Percentiles rank a stretch among this genome's conserved stretches.
Conservation (phyloP, 2,329 filamentous ascomycete genomes). For the Dactylellina drechsleri region DNA sequence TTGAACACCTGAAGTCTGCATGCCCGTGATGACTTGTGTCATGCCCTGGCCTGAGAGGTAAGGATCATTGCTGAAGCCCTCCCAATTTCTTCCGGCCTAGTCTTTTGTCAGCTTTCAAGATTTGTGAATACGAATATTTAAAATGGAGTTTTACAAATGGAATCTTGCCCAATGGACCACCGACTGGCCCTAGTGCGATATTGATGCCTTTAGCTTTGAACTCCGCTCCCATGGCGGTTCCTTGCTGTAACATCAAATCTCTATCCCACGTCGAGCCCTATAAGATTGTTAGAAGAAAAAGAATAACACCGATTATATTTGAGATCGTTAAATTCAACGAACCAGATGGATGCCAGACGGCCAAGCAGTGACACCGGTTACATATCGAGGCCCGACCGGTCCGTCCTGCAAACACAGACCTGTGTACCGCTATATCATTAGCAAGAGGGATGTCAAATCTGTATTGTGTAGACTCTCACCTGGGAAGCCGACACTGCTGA, state of each 20-base stretch:
- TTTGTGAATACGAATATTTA: neutral
- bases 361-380: conserved; percentile 84
- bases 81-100: conserved; percentile 78
- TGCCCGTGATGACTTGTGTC: conserved; percentile 78
- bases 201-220: conserved; percentile 79
- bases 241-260: conserved; percentile 74
- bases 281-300: neutral
- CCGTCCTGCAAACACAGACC: conserved; percentile 87
- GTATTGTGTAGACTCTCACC: conserved; percentile 6
- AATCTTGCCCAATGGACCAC: conserved; percentile 60
- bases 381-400: conserved; percentile 79
- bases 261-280: conserved; percentile 82
- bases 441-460: conserved; percentile 41
- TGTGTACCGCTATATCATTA: conserved; percentile 63
- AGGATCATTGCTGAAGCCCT: conserved; percentile 77
- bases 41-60: conserved; percentile 78
- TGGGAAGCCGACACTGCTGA: conserved; percentile 39
- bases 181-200: conserved; percentile 79
- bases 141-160: conserved; percentile 22
- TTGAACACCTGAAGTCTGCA: conserved; percentile 83
- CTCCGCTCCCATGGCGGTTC: conserved; percentile 78
- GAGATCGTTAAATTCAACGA: conserved; percentile 59
- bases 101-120: conserved; percentile 57
- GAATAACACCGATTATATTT: neutral
- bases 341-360: conserved; percentile 66